These are phyloP conservation scores for Pseudogymnoascus sp. DNA, from an alignment of 2,329 filamentous ascomycete species.

Conservation along the genomic window DNA sequence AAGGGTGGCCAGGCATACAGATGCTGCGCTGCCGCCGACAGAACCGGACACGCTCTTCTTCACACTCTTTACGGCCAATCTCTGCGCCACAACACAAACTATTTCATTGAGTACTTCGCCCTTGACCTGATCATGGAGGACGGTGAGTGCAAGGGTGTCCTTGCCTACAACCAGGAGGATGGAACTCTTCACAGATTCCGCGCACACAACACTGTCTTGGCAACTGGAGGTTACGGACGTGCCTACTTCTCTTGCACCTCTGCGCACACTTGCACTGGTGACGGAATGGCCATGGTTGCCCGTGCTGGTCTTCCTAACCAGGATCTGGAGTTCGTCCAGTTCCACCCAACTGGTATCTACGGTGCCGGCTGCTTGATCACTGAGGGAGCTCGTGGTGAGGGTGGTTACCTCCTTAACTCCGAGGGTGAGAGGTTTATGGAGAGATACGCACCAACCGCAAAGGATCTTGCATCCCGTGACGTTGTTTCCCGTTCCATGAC, in stretches of 20 bases:
- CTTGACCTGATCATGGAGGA: conserved; percentile 97
- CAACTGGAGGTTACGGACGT: conserved; percentile 94
- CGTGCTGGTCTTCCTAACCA: conserved; percentile 97
- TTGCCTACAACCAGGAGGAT: conserved; percentile 98
- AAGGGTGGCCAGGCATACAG: conserved; percentile 98
- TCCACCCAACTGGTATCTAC: conserved; percentile 98
- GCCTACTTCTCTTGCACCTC: conserved; percentile 98
- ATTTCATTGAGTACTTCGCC: conserved; percentile 99
- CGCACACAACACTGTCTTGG: conserved; percentile 91
- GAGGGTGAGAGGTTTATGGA: conserved; percentile 99
- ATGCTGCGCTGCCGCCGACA: conserved; percentile 91
- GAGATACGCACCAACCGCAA: conserved; percentile 92
- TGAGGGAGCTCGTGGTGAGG: conserved; percentile 94
- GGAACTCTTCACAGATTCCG: conserved; percentile 96
- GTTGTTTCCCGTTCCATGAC: conserved; percentile 98
- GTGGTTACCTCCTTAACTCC: conserved; percentile 94
- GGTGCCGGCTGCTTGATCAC: conserved; percentile 97
- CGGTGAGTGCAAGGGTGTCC: conserved; percentile 89
- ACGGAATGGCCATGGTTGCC: conserved; percentile 98
- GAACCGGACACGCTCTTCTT: conserved; percentile 93
- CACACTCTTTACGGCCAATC: conserved; percentile 99
- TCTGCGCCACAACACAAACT: conserved; percentile 95
- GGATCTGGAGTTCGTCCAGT: conserved; percentile 99
- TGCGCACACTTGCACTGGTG: conserved; percentile 96
- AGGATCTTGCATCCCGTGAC: conserved; percentile 93